Evolutionary conservation across 331 rosid genomes (phyloP).

Genomic region (Pyracantha coccinea): DNA sequence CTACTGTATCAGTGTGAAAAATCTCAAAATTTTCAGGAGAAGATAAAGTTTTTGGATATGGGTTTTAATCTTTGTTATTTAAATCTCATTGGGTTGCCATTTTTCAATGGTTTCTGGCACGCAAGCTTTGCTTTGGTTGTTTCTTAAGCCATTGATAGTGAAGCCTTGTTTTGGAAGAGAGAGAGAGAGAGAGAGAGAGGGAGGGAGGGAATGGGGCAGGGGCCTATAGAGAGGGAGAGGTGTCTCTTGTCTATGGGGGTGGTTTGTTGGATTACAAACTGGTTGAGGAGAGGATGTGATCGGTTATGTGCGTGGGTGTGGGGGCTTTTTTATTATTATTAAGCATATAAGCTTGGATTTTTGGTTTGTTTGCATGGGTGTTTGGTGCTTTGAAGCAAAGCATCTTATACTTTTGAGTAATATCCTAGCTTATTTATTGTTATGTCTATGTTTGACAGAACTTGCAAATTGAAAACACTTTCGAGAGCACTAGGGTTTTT

Average conservation of each 20-base stretch:
- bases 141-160: conserved; percentile 34
- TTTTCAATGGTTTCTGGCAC: conserved; percentile 21
- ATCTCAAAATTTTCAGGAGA: not conserved
- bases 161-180: conserved; percentile 2
- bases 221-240: not conserved
- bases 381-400: conserved; percentile 36
- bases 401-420: conserved; percentile 10
- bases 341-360: not conserved
- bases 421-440: not conserved
- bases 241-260: not conserved
- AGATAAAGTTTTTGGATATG: not conserved
- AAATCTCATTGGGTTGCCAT: not conserved
- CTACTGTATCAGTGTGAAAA: not conserved
- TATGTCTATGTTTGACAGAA: not conserved
- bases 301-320: not conserved
- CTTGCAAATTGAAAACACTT: too few species aligned
- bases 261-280: conserved; percentile 28
- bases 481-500: too few species aligned
- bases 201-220: not conserved
- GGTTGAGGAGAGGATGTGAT: conserved; percentile 2
- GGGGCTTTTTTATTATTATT: not conserved
- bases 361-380: conserved; percentile 9
- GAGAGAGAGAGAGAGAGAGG: not conserved
- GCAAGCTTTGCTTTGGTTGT: conserved; percentile 20
- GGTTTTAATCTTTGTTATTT: not conserved